Evolutionary conservation across 2,329 filamentous ascomycete genomes (phyloP), one percentile per base, ranked within the genome.

Genomic region (Verticillium tricorpus): DNA sequence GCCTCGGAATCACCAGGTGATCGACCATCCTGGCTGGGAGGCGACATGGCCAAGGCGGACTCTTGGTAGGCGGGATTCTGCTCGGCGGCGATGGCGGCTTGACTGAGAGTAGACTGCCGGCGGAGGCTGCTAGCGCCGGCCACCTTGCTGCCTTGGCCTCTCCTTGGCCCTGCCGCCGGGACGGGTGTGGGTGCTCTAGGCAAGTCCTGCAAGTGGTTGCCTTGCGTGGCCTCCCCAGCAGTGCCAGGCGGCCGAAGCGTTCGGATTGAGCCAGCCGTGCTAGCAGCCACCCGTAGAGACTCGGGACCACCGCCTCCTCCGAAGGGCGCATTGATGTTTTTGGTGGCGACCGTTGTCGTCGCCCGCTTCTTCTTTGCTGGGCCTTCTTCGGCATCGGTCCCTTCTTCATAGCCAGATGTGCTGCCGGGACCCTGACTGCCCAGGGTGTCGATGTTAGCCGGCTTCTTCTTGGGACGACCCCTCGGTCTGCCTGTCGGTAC

Each of bases 271-370:
- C 92, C 92, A 55, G 93, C 90, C 17, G 91, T 96, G 72, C 92
- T 96, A 56, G 94, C 94, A 63, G 91, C 89, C n/a, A 97, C 92
- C 57, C 93, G 86, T 31, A 98, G 80, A 3, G 92, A 96, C 57
- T 95, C 92, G 11, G 88, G 85, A 34, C 87, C 88, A 45, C 85
- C 83, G 59, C 89, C 90, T 40, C 86, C 83, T 59, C 89, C 91
- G 69, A 97, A 90, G 25, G 85, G 86, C 64, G 83, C 85, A 67
- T 86, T 89, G 58, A 88, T 87, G n/a, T 87, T 87, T 77, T 88
- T 89, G 65, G 90, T 86, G 14, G 89, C 85, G 70, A 89, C 85
- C 22, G 87, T 92, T 28, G 89, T 85, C 70, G 92, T 95, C 37
- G 89, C 93, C 69, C 93, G 85, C 76, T 97, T 97, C 69, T 87